A percentile compares a stretch with the other conserved stretches of the same genome.
Evolutionary conservation across 352 stramenopile genomes (phyloP).

Genomic region (Elongisporangium undulatum): DNA sequence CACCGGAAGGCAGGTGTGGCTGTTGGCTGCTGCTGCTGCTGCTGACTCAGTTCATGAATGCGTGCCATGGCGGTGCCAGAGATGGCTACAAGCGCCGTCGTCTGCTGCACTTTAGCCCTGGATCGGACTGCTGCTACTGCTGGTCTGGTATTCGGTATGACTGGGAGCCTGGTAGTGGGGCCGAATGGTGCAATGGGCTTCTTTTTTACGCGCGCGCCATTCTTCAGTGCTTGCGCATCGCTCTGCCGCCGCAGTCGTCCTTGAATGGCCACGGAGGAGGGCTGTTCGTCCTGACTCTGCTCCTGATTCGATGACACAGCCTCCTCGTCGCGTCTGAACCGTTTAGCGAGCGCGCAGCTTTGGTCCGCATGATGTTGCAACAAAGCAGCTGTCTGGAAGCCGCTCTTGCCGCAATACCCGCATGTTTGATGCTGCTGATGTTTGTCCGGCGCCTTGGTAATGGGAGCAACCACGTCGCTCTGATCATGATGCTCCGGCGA

Average conservation of each 20-base stretch:
- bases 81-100: neutral
- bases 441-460: neutral
- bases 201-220: neutral
- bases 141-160: neutral
- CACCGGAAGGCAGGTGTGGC: neutral
- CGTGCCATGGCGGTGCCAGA: neutral
- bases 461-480: neutral
- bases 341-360: neutral
- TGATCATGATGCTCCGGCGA: constrained; percentile 8
- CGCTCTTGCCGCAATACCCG: neutral
- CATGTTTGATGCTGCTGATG: neutral
- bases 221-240: neutral
- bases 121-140: neutral
- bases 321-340: neutral
- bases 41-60: neutral
- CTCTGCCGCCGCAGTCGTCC: neutral
- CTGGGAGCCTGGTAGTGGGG: neutral
- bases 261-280: neutral
- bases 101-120: neutral
- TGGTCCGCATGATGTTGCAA: neutral
- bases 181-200: neutral
- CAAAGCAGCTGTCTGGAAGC: neutral
- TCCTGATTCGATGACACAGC: neutral
- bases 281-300: neutral
- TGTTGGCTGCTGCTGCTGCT: neutral